Evolutionary conservation across 306 rosid genomes (phyloP).

Genomic region (Astragalus membranaceus): DNA sequence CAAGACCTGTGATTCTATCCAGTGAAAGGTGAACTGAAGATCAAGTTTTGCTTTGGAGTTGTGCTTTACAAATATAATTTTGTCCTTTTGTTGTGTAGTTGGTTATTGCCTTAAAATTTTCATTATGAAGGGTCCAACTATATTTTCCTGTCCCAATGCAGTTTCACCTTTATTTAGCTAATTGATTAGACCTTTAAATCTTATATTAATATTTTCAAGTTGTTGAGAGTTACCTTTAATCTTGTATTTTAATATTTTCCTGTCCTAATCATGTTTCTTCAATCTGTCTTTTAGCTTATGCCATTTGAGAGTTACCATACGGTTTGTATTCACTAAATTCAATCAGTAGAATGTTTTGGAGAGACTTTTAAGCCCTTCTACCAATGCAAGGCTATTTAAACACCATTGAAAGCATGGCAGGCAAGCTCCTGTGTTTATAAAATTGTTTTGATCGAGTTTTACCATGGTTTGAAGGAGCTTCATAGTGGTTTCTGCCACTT

Average conservation of each 20-base stretch:
- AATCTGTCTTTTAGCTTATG: not conserved
- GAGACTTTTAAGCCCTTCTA: not conserved
- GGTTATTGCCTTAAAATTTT: not conserved
- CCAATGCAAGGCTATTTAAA: not conserved
- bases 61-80: not conserved
- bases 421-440: too few relatives aligned
- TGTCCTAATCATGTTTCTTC: not conserved
- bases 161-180: not conserved
- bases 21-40: not conserved
- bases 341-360: not conserved
- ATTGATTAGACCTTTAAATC: not conserved
- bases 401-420: too few relatives aligned
- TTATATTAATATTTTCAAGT: not conserved
- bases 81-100: not conserved
- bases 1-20: conserved; percentile 45
- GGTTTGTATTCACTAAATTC: not conserved
- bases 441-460: too few relatives aligned
- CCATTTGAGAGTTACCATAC: not conserved
- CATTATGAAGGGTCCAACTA: not conserved
- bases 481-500: too few relatives aligned
- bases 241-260: not conserved
- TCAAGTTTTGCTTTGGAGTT: conserved; percentile 3
- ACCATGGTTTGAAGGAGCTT: too few relatives aligned
- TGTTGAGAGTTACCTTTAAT: not conserved
- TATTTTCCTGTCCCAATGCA: not conserved